A percentile compares a stretch with the other conserved stretches of the same genome.
These are phyloP conservation scores for barrel medic (Medicago truncatula) DNA, from an alignment of 306 rosid genomes.

Conservation along the genomic window MtrunA17r5.0-ANR NC_053048.1:45902001-45902500, in stretches of 20 bases:
- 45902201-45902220: background rate
- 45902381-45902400: background rate
- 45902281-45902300: background rate
- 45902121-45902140: slow-evolving; percentile 65
- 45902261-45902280: background rate
- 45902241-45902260: background rate
- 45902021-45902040: background rate
- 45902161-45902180: slow-evolving; percentile 41
- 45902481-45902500: too few relatives aligned
- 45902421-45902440: too few relatives aligned
- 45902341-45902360: background rate
- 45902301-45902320: background rate
- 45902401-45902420: background rate
- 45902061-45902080: slow-evolving; percentile 66
- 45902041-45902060: background rate
- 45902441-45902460: background rate
- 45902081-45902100: slow-evolving; percentile 71
- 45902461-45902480: too few relatives aligned
- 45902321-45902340: background rate
- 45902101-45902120: slow-evolving; percentile 96
- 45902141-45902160: slow-evolving; percentile 54
- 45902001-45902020: slow-evolving; percentile 29
- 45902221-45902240: background rate
- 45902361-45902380: too few relatives aligned
- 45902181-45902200: background rate